Evolutionary conservation across 257 asterid species (phyloP), one percentile per base, ranked within the genome.

Genomic region (Plectranthus barbatus): DNA sequence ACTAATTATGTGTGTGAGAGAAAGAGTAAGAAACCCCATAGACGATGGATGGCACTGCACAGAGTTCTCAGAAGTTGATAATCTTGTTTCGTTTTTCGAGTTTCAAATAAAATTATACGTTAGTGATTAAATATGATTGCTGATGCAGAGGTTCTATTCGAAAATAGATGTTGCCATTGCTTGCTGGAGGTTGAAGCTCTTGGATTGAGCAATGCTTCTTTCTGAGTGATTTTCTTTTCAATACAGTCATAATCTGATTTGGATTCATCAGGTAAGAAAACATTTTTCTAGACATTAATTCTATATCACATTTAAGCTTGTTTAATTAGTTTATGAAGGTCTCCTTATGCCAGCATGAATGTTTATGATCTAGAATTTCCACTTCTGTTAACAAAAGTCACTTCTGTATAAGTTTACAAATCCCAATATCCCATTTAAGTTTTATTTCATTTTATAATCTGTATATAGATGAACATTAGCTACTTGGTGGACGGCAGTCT

Each of bases 1-100:
- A 72, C 46, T 72, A 44, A 51, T 60, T 64, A 40, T 48, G 47
- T n/a, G n/a, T n/a, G n/a, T 60, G 66, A 51, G 50, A 40, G 13
- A 4, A 9, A 4, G 36, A 45, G 9, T 9, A 55, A 4, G 60
- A 29, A 6, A 26, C 31, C 31, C 31, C 31, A 26, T 1, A 26
- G 31, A 26, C 31, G 31, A 26, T n/a, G n/a, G n/a, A n/a, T n/a
- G n/a, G n/a, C n/a, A n/a, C n/a, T n/a, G n/a, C n/a, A n/a, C n/a
- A n/a, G n/a, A 15, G 36, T 56, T 66, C 45, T 46, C 33, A 45
- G 29, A 44, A 33, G 48, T 55, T 42, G 52, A 18, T 29, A 8
- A 46, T 21, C 1, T 17, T 55, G 31, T 17, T 42, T 50, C 20
- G n/a, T n/a, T n/a, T n/a, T n/a, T n/a, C n/a, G n/a, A n/a, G n/a